Base-by-base conservation (phyloP, 148 eudicot species). In the Oxyria digyna region DNA sequence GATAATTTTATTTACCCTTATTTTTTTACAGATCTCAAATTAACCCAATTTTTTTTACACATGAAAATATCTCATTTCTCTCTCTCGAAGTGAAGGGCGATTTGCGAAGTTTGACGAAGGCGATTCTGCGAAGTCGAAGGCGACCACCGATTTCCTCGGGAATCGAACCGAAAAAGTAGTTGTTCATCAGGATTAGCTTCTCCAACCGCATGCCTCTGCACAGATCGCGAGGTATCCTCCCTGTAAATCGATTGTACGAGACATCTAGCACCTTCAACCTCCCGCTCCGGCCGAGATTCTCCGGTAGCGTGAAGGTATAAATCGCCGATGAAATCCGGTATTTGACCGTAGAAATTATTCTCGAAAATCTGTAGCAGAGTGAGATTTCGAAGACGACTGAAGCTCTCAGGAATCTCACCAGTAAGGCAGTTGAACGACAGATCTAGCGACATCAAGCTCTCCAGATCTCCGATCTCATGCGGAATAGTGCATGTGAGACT, bases 101-200 rank as follows among this genome's bases (percentile, higher is more conserved):
- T n/a, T n/a, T n/a, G n/a, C n/a, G n/a, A n/a, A n/a, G n/a, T n/a
- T n/a, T n/a, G n/a, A n/a, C n/a, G n/a, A n/a, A n/a, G n/a, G n/a
- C n/a, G n/a, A n/a, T n/a, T n/a, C n/a, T n/a, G n/a, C n/a, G n/a
- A n/a, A n/a, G n/a, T n/a, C n/a, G n/a, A n/a, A n/a, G n/a, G 66
- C 91, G 85, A 42, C 65, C 57, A 2, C 91, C 91, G 27, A 87
- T 55, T 4, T 80, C 76, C 3, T 87, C 85, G 2, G 91, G 91
- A 65, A 87, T 79, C 6, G 82, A 82, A 24, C 91, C 89, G 35
- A 82, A 74, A 4, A 87, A 72, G 48, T 78, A 82, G 66, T 87
- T 87, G 0, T 80, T 81, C 29, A 87, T 49, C 48, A 81, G 64
- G n/a, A 87, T 87, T 20, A 87, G 63, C 2, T 81, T 77, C 46